Evolutionary conservation across 164 flowering plant species (phyloP).

Genomic region (Kingdonia uniflora): DNA sequence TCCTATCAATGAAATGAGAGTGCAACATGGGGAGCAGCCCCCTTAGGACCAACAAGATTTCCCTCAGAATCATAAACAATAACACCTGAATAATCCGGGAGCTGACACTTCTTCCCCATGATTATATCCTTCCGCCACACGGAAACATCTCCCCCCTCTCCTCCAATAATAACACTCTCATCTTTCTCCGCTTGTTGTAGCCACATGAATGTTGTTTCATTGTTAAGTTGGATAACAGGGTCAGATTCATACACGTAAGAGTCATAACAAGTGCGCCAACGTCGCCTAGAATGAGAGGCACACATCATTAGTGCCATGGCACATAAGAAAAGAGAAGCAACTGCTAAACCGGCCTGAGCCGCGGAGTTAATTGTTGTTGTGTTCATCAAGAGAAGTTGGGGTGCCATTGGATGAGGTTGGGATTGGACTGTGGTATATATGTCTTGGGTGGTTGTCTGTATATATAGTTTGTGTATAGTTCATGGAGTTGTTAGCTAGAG

Average conservation of each 20-base stretch:
- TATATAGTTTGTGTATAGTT: too few relatives aligned
- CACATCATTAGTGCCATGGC: conserved; percentile 52
- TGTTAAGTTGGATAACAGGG: conserved; percentile 39
- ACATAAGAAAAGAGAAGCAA: conserved; percentile 27
- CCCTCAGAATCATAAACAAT: conserved; percentile 68
- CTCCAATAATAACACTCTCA: conserved; percentile 4
- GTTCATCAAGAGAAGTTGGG: conserved; percentile 9
- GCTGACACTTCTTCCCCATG: conserved; percentile 84
- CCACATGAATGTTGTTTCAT: conserved; percentile 14
- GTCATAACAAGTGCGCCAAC: conserved; percentile 23
- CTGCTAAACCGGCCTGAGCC: conserved; percentile 23
- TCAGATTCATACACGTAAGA: conserved; percentile 14
- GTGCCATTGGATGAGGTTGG: conserved; percentile 21
- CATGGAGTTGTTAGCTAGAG: too few relatives aligned
- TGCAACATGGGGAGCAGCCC: conserved; percentile 14
- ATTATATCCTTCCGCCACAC: conserved; percentile 82
- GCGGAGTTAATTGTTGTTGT: conserved; percentile 3
- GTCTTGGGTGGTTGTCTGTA: too few relatives aligned
- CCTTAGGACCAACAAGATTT: conserved; percentile 32
- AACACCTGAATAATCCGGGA: conserved; percentile 79
- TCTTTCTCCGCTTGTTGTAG: background rate
- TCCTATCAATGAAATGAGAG: conserved; percentile 23
- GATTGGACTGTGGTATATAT: too few relatives aligned
- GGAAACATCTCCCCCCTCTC: conserved; percentile 12
- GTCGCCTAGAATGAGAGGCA: conserved; percentile 42